Percentiles rank a stretch among this genome's conserved stretches.
Conservation (phyloP, 768 basidiomycete genomes). For the Hypholoma sublateritium region DNA sequence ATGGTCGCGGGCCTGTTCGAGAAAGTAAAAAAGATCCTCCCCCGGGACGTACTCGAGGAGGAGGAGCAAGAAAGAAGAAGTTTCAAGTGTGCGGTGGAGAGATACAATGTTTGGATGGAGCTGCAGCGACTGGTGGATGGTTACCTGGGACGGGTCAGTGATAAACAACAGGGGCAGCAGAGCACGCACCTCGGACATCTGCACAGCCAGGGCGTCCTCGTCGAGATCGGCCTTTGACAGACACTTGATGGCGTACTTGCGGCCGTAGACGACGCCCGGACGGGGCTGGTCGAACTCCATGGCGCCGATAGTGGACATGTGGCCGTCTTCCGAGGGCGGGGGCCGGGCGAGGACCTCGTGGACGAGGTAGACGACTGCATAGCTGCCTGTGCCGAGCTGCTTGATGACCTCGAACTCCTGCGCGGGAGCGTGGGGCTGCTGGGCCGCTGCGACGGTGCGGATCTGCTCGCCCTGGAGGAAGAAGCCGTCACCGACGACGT, state of each 20-base stretch:
- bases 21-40: slow-evolving; percentile 97
- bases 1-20: slow-evolving; percentile 93
- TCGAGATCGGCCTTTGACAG: slow-evolving; percentile 93
- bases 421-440: slow-evolving; percentile 45
- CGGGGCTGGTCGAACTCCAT: slow-evolving; percentile 51
- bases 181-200: slow-evolving; percentile 79
- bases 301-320: slow-evolving; percentile 53
- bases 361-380: slow-evolving; percentile 93
- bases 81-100: slow-evolving; percentile 91
- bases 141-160: slow-evolving; percentile 53
- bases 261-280: slow-evolving; percentile 57
- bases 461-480: slow-evolving; percentile 67
- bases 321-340: slow-evolving; percentile 50
- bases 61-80: slow-evolving; percentile 86
- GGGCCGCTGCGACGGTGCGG: slow-evolving; percentile 46
- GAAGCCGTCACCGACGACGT: slow-evolving; percentile 69
- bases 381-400: slow-evolving; percentile 84
- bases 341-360: slow-evolving; percentile 62
- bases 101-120: slow-evolving; percentile 94
- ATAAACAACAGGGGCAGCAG: slow-evolving; percentile 12
- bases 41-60: slow-evolving; percentile 95
- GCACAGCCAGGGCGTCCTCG: slow-evolving; percentile 82
- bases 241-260: slow-evolving; percentile 94
- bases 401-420: slow-evolving; percentile 82
- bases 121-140: slow-evolving; percentile 90